These are phyloP conservation scores for Melampsora americana DNA, from an alignment of 1,284 basidiomycete genomes.

Conservation along the genomic window DNA sequence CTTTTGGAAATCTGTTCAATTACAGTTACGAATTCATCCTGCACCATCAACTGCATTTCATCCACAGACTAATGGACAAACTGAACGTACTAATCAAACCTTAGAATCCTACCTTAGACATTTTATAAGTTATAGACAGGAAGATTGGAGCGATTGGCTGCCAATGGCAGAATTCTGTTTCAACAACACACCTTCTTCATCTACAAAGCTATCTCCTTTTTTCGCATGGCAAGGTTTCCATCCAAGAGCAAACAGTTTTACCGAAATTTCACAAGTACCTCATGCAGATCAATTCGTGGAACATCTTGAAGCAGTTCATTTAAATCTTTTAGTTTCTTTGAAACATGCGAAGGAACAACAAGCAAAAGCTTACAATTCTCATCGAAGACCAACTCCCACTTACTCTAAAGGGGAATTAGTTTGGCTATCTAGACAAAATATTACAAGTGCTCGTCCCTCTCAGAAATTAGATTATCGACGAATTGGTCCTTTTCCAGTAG, in stretches of 20 bases:
- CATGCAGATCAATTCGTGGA: slow-evolving; percentile 5
- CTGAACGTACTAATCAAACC: slow-evolving; percentile 22
- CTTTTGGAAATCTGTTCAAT: slow-evolving; percentile 6
- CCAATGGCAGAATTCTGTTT: slow-evolving; percentile 52
- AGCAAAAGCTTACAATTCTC: not conserved
- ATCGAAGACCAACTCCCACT: too few species aligned
- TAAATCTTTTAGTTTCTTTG: not conserved
- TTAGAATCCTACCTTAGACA: slow-evolving; percentile 44
- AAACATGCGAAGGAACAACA: not conserved
- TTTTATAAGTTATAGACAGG: slow-evolving; percentile 45
- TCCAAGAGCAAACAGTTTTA: slow-evolving; percentile 46
- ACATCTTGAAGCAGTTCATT: slow-evolving; percentile 1
- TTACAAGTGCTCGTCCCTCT: not conserved
- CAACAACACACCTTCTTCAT: slow-evolving; percentile 51
- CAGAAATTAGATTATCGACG: slow-evolving; percentile 4
- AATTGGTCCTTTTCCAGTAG: slow-evolving; percentile 15
- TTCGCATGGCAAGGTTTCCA: slow-evolving; percentile 56
- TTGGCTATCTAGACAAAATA: not conserved
- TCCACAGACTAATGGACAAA: slow-evolving; percentile 28
- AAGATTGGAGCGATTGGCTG: slow-evolving; percentile 50
- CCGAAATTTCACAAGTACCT: not conserved
- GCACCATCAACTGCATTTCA: slow-evolving; percentile 12
- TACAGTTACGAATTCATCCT: not conserved
- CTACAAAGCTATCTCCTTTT: slow-evolving; percentile 56
- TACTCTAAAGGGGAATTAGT: slow-evolving; percentile 8